Conservation (phyloP, 225 moss, liverwort and hornwort species). For the Antitrichia curtipendula region DNA sequence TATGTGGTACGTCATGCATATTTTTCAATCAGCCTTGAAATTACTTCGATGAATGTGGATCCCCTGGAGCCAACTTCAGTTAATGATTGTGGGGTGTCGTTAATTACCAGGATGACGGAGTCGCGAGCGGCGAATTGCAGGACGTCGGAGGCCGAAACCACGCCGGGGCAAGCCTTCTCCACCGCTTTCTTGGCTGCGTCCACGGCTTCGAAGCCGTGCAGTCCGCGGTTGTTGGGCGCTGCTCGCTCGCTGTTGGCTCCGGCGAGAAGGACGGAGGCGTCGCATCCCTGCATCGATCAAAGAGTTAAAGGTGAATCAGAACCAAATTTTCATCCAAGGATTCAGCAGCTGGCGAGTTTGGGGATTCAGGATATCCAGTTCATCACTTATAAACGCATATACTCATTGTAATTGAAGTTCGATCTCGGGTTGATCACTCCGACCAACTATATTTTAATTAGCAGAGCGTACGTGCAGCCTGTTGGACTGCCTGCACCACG, state of each 20-base stretch:
- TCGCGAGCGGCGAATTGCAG: constrained; percentile 15
- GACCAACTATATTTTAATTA: background rate
- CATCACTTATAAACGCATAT: too few species aligned
- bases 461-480: background rate
- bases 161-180: constrained; percentile 9
- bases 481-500: background rate
- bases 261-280: constrained; percentile 15
- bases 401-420: background rate
- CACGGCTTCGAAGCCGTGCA: constrained; percentile 12
- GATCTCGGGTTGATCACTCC: background rate
- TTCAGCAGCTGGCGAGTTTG: too few species aligned
- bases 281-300: constrained; percentile 2
- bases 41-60: background rate
- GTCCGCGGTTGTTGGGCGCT: background rate
- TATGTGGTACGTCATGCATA: background rate
- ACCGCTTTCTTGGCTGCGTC: constrained; percentile 18
- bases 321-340: background rate
- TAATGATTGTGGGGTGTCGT: background rate
- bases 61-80: background rate
- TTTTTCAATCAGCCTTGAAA: background rate
- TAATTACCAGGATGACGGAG: background rate
- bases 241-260: background rate
- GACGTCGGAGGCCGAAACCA: constrained; percentile 15
- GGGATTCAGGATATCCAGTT: background rate
- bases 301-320: too few species aligned